Percentiles rank a stretch among this genome's conserved stretches.
phyloP scores from a whole-genome alignment of 2,329 filamentous ascomycete species.

The Coleophoma eucalyptorum region DNA sequence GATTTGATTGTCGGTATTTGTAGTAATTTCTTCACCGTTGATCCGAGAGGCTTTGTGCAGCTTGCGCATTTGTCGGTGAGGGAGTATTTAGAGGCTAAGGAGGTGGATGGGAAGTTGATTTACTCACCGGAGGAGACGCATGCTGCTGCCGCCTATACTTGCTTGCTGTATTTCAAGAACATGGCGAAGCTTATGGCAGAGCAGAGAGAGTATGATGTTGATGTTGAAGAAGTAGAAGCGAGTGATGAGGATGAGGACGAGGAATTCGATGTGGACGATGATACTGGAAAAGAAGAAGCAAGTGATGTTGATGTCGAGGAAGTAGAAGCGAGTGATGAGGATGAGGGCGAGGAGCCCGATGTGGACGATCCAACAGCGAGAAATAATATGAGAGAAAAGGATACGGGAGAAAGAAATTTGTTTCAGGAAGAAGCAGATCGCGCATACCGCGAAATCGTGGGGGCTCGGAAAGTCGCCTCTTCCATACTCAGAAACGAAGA shows the following conservation, averaged over 20 bases:
- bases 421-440: slow-evolving; percentile 50
- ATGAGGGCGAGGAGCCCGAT: background rate
- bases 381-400: background rate
- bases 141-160: slow-evolving; percentile 5
- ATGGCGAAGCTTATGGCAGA: background rate
- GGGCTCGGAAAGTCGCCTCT: slow-evolving; percentile 41
- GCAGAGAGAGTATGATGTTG: background rate
- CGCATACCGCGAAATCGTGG: slow-evolving; percentile 46
- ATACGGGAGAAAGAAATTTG: slow-evolving; percentile 26
- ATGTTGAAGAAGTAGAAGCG: background rate
- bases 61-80: slow-evolving; percentile 11
- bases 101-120: slow-evolving; percentile 4
- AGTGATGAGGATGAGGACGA: background rate
- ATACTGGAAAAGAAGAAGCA: no score
- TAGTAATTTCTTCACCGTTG: slow-evolving; percentile 9
- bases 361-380: background rate
- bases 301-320: no score
- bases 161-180: slow-evolving; percentile 3
- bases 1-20: slow-evolving; percentile 7
- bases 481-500: slow-evolving; percentile 45
- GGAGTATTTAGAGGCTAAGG: slow-evolving; percentile 10
- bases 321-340: no score
- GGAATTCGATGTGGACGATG: no score
- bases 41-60: slow-evolving; percentile 8
- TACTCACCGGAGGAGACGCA: slow-evolving; percentile 6